A percentile compares a stretch with the other conserved stretches of the same genome.
Conservation (phyloP, 139 green algal species). For the Chlorella sp. region DNA sequence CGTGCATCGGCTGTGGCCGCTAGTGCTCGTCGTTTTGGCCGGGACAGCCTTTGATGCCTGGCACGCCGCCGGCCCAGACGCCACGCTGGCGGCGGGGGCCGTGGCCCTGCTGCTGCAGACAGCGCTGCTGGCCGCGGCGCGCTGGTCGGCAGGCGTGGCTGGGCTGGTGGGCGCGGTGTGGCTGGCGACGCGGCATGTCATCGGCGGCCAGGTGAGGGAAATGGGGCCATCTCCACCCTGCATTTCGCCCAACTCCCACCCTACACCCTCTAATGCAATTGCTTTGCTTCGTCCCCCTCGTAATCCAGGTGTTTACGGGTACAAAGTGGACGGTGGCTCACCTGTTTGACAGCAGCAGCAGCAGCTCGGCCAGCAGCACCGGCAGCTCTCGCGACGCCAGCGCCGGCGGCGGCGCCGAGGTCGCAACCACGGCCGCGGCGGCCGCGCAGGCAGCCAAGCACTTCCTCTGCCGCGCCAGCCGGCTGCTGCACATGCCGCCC, state of each 20-base stretch:
- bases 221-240: neutral
- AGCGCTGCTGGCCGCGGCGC: neutral
- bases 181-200: neutral
- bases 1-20: neutral
- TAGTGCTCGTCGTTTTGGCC: neutral
- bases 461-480: conserved; percentile 1
- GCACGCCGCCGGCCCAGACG: no score
- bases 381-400: no score
- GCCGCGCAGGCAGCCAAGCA: no score
- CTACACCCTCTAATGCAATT: no score
- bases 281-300: neutral
- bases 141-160: neutral
- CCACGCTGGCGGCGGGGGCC: neutral
- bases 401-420: neutral
- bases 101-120: neutral
- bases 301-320: neutral
- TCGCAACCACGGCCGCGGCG: no score
- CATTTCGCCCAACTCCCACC: no score
- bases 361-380: no score
- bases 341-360: no score
- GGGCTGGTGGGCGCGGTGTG: neutral
- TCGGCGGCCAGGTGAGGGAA: neutral
- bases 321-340: conserved; percentile 2
- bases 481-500: neutral
- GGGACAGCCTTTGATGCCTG: neutral